A percentile compares a stretch with the other conserved stretches of the same genome.
Conservation (phyloP, 139 green algal genomes). For the Eudorina sp. region DNA sequence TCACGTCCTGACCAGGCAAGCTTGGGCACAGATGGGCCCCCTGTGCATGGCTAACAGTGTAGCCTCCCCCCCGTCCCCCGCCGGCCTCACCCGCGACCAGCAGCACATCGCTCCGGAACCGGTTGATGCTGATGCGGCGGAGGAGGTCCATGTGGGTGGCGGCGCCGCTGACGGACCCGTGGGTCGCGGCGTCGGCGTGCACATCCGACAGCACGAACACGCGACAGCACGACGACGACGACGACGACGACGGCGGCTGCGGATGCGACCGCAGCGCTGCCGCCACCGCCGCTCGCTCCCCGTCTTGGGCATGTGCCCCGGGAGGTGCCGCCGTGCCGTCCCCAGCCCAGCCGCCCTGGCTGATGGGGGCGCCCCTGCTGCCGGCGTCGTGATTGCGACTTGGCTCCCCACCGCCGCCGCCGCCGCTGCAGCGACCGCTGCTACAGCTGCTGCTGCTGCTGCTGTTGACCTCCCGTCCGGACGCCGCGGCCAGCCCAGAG, state of each 20-base stretch:
- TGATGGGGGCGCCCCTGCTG: background rate
- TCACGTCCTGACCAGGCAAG: too few relatives aligned
- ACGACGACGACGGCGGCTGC: background rate
- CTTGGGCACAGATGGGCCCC: too few relatives aligned
- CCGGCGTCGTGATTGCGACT: background rate
- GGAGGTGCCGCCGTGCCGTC: background rate
- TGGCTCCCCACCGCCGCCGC: background rate
- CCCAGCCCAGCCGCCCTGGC: background rate
- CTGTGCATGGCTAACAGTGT: too few relatives aligned
- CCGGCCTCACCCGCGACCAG: constrained; percentile 18
- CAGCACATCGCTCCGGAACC: constrained; percentile 15
- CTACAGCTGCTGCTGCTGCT: background rate
- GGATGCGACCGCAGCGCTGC: background rate
- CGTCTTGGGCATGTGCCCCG: background rate
- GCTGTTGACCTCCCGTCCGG: background rate
- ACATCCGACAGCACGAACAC: constrained; percentile 40
- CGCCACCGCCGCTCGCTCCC: background rate
- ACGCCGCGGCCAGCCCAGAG: background rate
- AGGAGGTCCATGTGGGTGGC: constrained; percentile 29
- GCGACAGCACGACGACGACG: background rate
- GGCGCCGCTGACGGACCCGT: background rate
- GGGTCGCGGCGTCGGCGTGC: background rate
- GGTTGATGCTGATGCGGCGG: background rate
- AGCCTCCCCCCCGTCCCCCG: too few relatives aligned
- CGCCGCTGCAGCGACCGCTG: background rate